phyloP scores from a whole-genome alignment of 306 rosid genomes.

The Cicer judaicum region DNA sequence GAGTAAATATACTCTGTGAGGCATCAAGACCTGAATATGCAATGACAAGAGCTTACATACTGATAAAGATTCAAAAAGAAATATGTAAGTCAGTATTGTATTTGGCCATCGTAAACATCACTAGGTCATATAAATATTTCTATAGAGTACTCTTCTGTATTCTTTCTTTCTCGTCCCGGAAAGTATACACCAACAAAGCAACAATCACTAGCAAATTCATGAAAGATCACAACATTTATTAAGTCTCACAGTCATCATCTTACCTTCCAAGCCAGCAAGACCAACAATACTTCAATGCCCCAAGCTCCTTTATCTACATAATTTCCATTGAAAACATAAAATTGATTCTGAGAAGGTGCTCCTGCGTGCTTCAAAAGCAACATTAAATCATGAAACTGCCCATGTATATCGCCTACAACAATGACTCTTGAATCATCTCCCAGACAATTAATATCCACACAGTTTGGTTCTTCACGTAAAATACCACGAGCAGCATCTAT shows the following conservation, averaged over 20 bases:
- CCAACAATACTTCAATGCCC: conserved; percentile 85
- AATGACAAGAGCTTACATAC: conserved; percentile 35
- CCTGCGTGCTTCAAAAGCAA: conserved; percentile 69
- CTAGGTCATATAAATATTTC: conserved; percentile 32
- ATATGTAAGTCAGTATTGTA: conserved; percentile 17
- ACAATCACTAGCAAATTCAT: conserved; percentile 11
- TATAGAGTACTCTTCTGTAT: conserved; percentile 10
- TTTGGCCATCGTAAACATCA: conserved; percentile 25
- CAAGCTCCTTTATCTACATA: conserved; percentile 82
- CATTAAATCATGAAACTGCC: conserved; percentile 82
- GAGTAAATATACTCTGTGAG: conserved; percentile 81
- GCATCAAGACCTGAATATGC: conserved; percentile 77
- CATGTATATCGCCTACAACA: conserved; percentile 81
- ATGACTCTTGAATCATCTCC: conserved; percentile 73
- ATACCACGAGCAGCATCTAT: conserved; percentile 59
- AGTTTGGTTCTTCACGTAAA: conserved; percentile 72
- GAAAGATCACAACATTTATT: conserved; percentile 24
- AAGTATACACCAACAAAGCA: conserved; percentile 18
- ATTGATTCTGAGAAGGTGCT: conserved; percentile 72
- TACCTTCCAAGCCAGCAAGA: conserved; percentile 95
- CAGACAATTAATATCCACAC: conserved; percentile 71
- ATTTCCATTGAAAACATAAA: conserved; percentile 82
- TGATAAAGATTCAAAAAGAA: conserved; percentile 11
- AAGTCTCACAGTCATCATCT: conserved; percentile 37
- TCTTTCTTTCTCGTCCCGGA: conserved; percentile 19